These are phyloP conservation scores for Arabis hirsuta DNA, from an alignment of 345 rosid genomes.

Conservation along the genomic window DNA sequence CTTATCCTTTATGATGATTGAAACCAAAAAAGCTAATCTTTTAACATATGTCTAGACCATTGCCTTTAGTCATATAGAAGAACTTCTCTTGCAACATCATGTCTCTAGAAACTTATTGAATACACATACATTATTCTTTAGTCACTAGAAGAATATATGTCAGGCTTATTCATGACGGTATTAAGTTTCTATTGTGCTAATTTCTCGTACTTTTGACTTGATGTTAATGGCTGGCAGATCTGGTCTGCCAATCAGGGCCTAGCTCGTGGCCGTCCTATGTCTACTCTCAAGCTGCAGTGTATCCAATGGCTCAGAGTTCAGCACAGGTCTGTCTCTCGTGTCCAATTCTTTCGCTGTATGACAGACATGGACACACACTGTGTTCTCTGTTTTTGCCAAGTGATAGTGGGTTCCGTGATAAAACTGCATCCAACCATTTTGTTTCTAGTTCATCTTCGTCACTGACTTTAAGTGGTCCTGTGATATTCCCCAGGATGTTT, in stretches of 20 bases:
- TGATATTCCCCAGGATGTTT: conserved; percentile 71
- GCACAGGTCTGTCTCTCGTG: conserved; percentile 73
- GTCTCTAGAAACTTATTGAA: conserved; percentile 14
- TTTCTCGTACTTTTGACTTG: conserved; percentile 19
- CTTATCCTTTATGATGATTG: background rate
- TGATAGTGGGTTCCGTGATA: conserved; percentile 9
- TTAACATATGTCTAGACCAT: conserved; percentile 1
- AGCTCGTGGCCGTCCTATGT: conserved; percentile 85
- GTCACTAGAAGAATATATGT: background rate
- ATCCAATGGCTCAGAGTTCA: conserved; percentile 98
- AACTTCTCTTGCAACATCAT: conserved; percentile 7
- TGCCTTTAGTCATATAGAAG: conserved; percentile 12
- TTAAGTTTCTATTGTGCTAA: background rate
- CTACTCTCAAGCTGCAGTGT: conserved; percentile 81
- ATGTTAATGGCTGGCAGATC: conserved; percentile 57
- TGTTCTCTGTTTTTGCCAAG: conserved; percentile 9
- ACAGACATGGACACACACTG: background rate
- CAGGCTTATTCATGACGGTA: background rate
- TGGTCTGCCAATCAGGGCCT: conserved; percentile 99
- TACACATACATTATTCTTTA: background rate
- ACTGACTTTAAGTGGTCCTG: conserved; percentile 21
- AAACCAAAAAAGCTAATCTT: background rate
- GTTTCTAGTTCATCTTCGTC: conserved; percentile 11
- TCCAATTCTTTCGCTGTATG: background rate
- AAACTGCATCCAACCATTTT: conserved; percentile 5